Evolutionary conservation across 305 asterid species (phyloP).

Genomic region (Solanum hybrid): DNA sequence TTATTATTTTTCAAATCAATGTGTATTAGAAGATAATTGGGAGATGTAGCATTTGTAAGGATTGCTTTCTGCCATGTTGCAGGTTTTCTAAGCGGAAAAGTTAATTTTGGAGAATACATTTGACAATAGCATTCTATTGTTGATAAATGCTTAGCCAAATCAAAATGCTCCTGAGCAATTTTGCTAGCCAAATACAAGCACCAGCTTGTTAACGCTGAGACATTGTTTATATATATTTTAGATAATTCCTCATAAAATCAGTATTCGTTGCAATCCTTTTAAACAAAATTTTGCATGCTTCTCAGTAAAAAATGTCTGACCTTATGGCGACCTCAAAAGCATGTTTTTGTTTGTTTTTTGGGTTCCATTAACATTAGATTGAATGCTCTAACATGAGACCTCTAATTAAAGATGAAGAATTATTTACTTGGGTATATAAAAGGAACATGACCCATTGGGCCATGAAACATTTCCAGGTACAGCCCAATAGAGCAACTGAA

Average conservation of each 20-base stretch:
- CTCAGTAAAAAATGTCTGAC: neutral
- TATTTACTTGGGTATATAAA: neutral
- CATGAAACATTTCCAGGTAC: neutral
- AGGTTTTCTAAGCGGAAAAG: neutral
- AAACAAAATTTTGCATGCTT: neutral
- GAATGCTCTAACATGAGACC: neutral
- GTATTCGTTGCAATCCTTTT: neutral
- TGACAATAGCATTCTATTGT: neutral
- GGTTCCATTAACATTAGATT: neutral
- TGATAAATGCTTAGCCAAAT: neutral
- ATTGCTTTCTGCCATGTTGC: neutral
- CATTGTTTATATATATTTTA: neutral
- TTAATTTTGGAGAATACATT: neutral
- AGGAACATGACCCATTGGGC: neutral
- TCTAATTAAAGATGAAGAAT: neutral
- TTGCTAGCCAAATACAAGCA: neutral
- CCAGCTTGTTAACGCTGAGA: neutral
- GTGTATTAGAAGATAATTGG: neutral
- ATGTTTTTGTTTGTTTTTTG: neutral
- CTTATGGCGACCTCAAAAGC: neutral
- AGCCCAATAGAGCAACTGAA: neutral
- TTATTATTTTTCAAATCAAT: neutral
- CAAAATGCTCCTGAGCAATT: neutral
- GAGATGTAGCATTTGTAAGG: neutral
- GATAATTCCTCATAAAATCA: neutral